A percentile compares a stretch with the other conserved stretches of the same genome.
phyloP scores from a whole-genome alignment of 2,329 filamentous ascomycete species.

The Helicocarpus griseus region DNA sequence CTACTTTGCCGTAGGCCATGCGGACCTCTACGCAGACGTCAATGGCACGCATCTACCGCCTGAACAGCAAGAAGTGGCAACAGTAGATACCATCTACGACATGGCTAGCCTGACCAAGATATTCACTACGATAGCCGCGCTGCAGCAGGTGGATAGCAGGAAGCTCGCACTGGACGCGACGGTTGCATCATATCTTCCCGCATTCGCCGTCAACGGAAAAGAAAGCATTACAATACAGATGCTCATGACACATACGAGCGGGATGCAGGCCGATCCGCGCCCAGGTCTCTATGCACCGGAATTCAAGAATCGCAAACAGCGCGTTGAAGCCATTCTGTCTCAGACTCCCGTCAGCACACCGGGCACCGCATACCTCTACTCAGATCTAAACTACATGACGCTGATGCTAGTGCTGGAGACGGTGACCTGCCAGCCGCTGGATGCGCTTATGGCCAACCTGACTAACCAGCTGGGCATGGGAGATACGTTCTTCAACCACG shows the following conservation, averaged over 20 bases:
- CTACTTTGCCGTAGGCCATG: conserved; percentile 16
- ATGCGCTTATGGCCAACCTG: conserved; percentile 18
- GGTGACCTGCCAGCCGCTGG: conserved; percentile 18
- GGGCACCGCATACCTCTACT: conserved; percentile 24
- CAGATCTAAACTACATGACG: conserved; percentile 29
- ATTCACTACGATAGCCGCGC: conserved; percentile 26
- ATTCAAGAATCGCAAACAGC: conserved; percentile 19
- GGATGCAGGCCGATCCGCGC: conserved; percentile 21
- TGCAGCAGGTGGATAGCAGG: conserved; percentile 22
- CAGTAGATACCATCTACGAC: conserved; percentile 29
- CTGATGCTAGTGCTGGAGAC: conserved; percentile 21
- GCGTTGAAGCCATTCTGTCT: conserved; percentile 19
- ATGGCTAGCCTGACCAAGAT: conserved; percentile 32
- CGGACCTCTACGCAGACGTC: conserved; percentile 18
- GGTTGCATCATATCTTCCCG: conserved; percentile 24
- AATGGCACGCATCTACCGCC: conserved; percentile 21
- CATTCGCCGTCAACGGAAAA: conserved; percentile 25
- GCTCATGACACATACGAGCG: conserved; percentile 27
- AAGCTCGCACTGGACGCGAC: conserved; percentile 18
- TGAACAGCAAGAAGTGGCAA: conserved; percentile 21
- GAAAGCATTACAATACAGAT: conserved; percentile 24
- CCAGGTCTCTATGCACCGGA: conserved; percentile 16
- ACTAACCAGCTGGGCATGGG: conserved; percentile 21
- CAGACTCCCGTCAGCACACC: conserved; percentile 19
- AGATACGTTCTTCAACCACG: conserved; percentile 26